Percentiles rank a stretch among this genome's conserved stretches.
Conservation (phyloP, 225 moss, liverwort and hornwort species). For the Thuidium tamariscinum region DNA sequence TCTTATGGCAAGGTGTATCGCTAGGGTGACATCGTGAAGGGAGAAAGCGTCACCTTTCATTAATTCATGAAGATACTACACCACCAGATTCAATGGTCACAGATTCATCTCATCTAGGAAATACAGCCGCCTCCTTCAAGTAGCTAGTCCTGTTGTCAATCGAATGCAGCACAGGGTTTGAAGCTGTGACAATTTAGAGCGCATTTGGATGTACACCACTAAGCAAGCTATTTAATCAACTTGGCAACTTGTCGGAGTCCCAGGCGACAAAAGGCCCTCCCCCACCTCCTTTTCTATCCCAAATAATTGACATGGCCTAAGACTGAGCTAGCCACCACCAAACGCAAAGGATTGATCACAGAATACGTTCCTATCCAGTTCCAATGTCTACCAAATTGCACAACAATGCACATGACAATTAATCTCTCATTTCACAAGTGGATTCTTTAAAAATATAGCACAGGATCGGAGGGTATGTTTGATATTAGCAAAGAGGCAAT, state of each 20-base stretch:
- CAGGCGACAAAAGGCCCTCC: background rate
- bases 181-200: background rate
- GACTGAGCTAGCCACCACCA: background rate
- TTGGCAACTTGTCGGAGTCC: background rate
- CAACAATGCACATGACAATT: background rate
- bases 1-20: conserved; percentile 23
- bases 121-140: background rate
- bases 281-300: background rate
- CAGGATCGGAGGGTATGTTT: too few relatives aligned
- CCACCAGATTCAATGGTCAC: background rate
- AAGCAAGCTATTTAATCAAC: background rate
- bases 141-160: background rate
- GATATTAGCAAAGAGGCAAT: background rate
- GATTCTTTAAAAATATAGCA: background rate
- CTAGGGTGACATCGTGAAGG: conserved; percentile 60
- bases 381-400: too few relatives aligned
- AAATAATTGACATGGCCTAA: background rate
- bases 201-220: background rate
- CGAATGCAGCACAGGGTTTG: background rate
- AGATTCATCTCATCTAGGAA: background rate
- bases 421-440: background rate
- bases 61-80: background rate
- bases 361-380: background rate
- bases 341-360: background rate
- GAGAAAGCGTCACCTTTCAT: conserved; percentile 44